Conservation (phyloP, 192 early-diverging fungal genomes). For the Glomus cerebriforme region DNA sequence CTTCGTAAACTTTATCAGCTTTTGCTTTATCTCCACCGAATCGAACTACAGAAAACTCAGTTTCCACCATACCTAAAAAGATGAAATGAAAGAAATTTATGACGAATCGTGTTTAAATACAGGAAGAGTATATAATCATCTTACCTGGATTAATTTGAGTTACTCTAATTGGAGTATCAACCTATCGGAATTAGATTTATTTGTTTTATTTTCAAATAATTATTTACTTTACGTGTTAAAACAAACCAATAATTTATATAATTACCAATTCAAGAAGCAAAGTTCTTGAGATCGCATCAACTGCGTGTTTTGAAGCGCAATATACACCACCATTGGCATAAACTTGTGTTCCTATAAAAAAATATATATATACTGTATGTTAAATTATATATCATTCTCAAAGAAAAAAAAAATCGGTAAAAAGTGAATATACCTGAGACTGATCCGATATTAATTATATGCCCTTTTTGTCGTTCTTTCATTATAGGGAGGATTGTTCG, state of each 20-base stretch:
- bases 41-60: slow-evolving; percentile 86
- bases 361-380: background rate
- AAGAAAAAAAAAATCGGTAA: background rate
- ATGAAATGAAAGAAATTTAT: background rate
- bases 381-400: background rate
- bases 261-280: slow-evolving; percentile 64
- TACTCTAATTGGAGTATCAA: slow-evolving; percentile 71
- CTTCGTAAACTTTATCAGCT: slow-evolving; percentile 77
- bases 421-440: slow-evolving; percentile 60
- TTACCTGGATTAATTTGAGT: slow-evolving; percentile 76
- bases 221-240: background rate
- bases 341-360: slow-evolving; percentile 44
- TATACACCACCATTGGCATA: slow-evolving; percentile 82
- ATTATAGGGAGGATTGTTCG: slow-evolving; percentile 78
- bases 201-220: background rate
- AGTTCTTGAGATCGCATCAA: slow-evolving; percentile 79
- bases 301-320: slow-evolving; percentile 83
- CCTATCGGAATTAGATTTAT: slow-evolving; percentile 33
- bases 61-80: slow-evolving; percentile 70
- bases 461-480: slow-evolving; percentile 65
- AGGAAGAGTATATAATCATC: background rate
- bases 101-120: background rate
- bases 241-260: background rate
- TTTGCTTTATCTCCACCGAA: slow-evolving; percentile 66
- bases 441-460: slow-evolving; percentile 85